Base-by-base conservation (phyloP, 176 grass and related monocot genomes). In the Musa acuminata region DNA sequence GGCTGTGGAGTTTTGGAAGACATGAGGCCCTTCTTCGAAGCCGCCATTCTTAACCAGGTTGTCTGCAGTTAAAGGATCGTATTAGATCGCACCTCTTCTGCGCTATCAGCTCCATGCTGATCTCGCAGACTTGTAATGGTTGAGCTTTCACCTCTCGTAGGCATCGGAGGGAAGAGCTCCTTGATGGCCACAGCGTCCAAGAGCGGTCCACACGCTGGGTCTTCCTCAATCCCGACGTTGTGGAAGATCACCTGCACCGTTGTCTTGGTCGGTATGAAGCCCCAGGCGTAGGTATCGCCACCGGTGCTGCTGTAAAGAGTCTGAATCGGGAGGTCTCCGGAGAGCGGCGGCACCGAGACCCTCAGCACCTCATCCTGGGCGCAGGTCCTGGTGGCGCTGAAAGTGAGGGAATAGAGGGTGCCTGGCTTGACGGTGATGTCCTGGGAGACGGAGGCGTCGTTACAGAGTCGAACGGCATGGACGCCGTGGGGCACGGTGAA, bases 131-230 rank as follows among this genome's bases (percentile, higher is more conserved):
- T 43, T 43, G 35, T 6, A 43, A 43, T 43, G 35, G 35, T 43
- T 43, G 52, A 21, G 21, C 26, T 11, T 82, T 11, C 35, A 91
- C 95, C 95, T 99, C 82, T 91, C 68, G 86, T 84, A 0, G 90
- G 95, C 75, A 89, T 81, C 0, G 95, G 80, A 13, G 81, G 82
- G 16, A 82, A 77, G 50, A 99, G 88, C 85, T 91, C 95, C 84
- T 99, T 99, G 72, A 99, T 94, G 63, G 95, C 84, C 60, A 91
- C 90, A 55, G 84, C 95, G 80, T 99, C 95, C 29, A 99, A 63
- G 25, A 94, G 90, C 8, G 95, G 95, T 0, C 90, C 95, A 60
- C 95, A 99, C 1, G 88, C 73, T 0, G 76, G 43, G 74, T 94
- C 95, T 80, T 99, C 90, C 85, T 99, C 90, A 0, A 94, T 19